These are phyloP conservation scores for Coriaria nepalensis DNA, from an alignment of 306 rosid species.

Conservation along the genomic window DNA sequence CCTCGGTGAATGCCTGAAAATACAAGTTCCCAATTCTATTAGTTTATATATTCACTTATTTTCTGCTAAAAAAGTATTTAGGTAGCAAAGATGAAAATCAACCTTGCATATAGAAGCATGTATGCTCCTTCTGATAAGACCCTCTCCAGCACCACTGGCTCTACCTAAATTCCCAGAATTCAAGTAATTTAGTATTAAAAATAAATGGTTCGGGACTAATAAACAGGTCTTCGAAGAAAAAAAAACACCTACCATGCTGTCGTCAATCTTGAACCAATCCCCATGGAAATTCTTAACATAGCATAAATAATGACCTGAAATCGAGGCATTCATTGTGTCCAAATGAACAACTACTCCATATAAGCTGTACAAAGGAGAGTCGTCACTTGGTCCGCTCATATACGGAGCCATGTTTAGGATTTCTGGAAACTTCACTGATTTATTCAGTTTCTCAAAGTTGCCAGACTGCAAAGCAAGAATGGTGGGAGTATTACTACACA, in stretches of 20 bases:
- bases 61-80: too few relatives aligned
- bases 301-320: conserved; percentile 68
- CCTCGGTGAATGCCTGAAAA: conserved; percentile 39
- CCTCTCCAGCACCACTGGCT: conserved; percentile 48
- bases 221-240: neutral
- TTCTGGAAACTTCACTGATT: conserved; percentile 52
- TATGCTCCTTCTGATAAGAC: conserved; percentile 63
- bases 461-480: conserved; percentile 42
- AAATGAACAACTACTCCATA: conserved; percentile 76
- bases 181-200: neutral
- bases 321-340: conserved; percentile 56
- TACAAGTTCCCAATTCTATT: conserved; percentile 1
- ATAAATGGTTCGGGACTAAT: neutral
- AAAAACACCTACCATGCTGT: conserved; percentile 40
- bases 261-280: conserved; percentile 61
- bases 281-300: conserved; percentile 49
- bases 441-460: conserved; percentile 59
- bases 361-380: conserved; percentile 44
- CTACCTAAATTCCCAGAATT: conserved; percentile 33
- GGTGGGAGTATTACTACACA: conserved; percentile 13
- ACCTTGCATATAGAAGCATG: conserved; percentile 81
- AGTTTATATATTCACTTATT: too few relatives aligned
- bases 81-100: too few relatives aligned
- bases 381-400: conserved; percentile 43
- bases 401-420: conserved; percentile 53